These are phyloP conservation scores for Ascocoryne sarcoides DNA, from an alignment of 2,329 filamentous ascomycete genomes.

Conservation along the genomic window DNA sequence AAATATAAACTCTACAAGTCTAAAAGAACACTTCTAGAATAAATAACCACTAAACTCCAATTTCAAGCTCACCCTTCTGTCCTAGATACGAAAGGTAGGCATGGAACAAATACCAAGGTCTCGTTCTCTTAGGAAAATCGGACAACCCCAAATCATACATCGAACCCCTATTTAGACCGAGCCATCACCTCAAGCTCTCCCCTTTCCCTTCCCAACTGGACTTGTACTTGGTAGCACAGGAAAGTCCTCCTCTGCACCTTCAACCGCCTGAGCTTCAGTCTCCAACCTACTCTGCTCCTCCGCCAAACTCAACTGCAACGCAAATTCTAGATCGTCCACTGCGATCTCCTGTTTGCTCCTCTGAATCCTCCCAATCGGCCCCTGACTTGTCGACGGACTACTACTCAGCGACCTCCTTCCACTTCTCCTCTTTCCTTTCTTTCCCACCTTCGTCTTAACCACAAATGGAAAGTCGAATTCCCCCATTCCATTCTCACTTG, in stretches of 20 bases:
- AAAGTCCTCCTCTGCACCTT: constrained; percentile 31
- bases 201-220: constrained; percentile 36
- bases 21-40: too few species aligned
- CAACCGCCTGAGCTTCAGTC: constrained; percentile 15
- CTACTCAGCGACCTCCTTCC: constrained; percentile 29
- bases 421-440: constrained; percentile 36
- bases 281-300: constrained; percentile 37
- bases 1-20: too few species aligned
- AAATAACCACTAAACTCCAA: too few species aligned
- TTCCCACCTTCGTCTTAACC: constrained; percentile 36
- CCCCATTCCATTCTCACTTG: constrained; percentile 36
- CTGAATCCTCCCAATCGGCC: constrained; percentile 12
- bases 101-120: too few species aligned
- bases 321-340: constrained; percentile 49
- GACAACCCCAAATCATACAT: too few species aligned
- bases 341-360: constrained; percentile 18
- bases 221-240: constrained; percentile 28
- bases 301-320: constrained; percentile 50
- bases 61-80: too few species aligned
- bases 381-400: constrained; percentile 29
- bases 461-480: constrained; percentile 43
- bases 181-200: constrained; percentile 10
- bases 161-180: too few species aligned
- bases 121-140: too few species aligned
- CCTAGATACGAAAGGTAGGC: too few species aligned